Evolutionary conservation across 1,284 basidiomycete genomes (phyloP), one percentile per base, ranked within the genome.

Genomic region (Austroboletus rostrupii): DNA sequence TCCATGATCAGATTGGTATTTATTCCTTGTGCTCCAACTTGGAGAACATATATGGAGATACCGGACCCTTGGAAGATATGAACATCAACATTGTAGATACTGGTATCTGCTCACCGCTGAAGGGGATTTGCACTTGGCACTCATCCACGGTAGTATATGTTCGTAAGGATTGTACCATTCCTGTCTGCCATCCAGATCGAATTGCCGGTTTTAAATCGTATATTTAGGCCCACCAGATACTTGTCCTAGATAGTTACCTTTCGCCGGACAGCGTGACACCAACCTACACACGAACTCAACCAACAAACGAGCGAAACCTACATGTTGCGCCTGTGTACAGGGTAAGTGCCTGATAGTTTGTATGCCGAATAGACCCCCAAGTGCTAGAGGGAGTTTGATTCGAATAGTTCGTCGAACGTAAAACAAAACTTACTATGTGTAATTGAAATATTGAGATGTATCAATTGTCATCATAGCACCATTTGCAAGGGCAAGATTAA

Each of bases 71-170:
- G 5, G 12, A 39, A 14, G 17, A 42, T 11, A n/a, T 37, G n/a
- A 57, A 3, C 32, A 12, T 21, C 5, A 31, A 10, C 16, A 35
- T 1, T 23, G 16, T 20, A 37, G 3, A 5, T 2, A 19, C n/a
- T 31, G 23, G 21, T 11, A 28, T 26, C 6, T 26, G 23, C 47
- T 36, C 19, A 53, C 58, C 52, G 26, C 29, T 48, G 42, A 60
- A 61, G 19, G 57, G 57, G 7, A 61, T 54, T n/a, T 61, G 48
- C 29, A 57, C 40, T 28, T 53, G 45, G 26, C 59, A 59, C 28
- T 51, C 10, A 37, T 59, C 41, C 8, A 43, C 37, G 9, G 43
- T 2, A 4, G 45, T 48, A 45, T 58, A 59, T 13, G 48, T 45
- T 3, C n/a, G n/a, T n/a, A n/a, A n/a, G n/a, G n/a, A n/a, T n/a